Evolutionary conservation across 2,329 filamentous ascomycete genomes (phyloP).

Genomic region (Botrytis deweyae): DNA sequence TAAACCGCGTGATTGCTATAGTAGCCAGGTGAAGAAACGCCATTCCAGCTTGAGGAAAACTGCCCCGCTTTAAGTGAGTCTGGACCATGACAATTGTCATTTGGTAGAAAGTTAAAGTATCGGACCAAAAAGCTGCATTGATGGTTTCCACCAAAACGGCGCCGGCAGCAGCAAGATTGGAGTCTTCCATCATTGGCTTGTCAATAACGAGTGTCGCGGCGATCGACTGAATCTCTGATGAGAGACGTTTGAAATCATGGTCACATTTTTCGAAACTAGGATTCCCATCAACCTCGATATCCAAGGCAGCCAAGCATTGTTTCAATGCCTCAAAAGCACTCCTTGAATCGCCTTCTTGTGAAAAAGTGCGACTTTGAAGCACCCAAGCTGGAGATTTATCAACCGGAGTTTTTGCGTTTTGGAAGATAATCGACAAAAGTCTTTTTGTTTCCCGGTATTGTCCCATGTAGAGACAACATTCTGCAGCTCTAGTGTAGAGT

Average conservation of each 20-base stretch:
- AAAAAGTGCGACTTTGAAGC: conserved; percentile 74
- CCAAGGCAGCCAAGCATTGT: conserved; percentile 68
- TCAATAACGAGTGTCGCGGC: conserved; percentile 50
- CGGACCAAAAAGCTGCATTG: conserved; percentile 71
- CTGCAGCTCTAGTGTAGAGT: conserved; percentile 74
- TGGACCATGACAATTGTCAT: conserved; percentile 65
- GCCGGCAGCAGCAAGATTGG: conserved; percentile 61
- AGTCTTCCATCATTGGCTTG: conserved; percentile 48
- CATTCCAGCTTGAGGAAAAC: conserved; percentile 68
- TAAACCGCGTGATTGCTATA: conserved; percentile 67
- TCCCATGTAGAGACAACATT: conserved; percentile 78
- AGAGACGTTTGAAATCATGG: conserved; percentile 63
- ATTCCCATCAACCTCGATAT: conserved; percentile 61
- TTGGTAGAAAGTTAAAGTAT: conserved; percentile 71
- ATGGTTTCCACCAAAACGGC: conserved; percentile 70
- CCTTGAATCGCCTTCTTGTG: conserved; percentile 69
- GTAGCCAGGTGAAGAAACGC: conserved; percentile 67
- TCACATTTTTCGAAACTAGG: conserved; percentile 78
- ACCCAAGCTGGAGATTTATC: conserved; percentile 86
- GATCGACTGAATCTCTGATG: conserved; percentile 58
- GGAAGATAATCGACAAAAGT: conserved; percentile 69
- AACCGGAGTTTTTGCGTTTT: conserved; percentile 65
- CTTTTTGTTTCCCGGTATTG: conserved; percentile 65
- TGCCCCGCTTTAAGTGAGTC: conserved; percentile 61
- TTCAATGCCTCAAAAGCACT: conserved; percentile 69